Base-by-base conservation (phyloP, 2,329 filamentous ascomycete species). In the Seiridium unicorne region DNA sequence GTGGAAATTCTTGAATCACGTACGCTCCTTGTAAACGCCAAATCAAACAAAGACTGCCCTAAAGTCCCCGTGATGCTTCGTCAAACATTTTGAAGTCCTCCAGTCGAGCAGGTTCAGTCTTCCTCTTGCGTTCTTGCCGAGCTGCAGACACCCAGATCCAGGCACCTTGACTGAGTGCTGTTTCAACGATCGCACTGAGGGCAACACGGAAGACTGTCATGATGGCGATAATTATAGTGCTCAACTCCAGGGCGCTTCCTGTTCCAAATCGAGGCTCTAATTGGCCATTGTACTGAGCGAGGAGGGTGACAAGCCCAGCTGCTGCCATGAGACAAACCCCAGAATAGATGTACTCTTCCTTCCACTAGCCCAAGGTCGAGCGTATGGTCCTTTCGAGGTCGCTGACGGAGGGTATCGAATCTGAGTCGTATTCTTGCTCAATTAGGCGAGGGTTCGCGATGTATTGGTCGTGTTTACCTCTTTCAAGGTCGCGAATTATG, bases 71-170 rank as follows among this genome's bases (percentile, higher is more conserved):
- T 3, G 74, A 72, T 1, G 75, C 75, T 51, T 75, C 74, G 51
- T 74, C 72, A 60, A 77, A 77, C 61, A 76, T 65, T 51, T 74
- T 74, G 66, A 77, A 76, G 61, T 77, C 75, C 34, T 73, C 70
- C 4, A 77, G 60, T 9, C 65, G 68, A 1, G 75, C 74, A 38
- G 49, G 49, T n/a, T 69, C 67, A 5, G 69, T 70, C 2, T 65
- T 68, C 2, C 65, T 65, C 51, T 71, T 70, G 10, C 72, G 68
- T 1, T 68, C 63, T 47, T 71, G 70, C 10, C 72, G 70, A 18
- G 70, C 68, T 34, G 73, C 70, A 3, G 73, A 73, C 0, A 76
- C 71, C 74, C 74, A 77, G 5, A 77, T 73, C 75, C 75, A 77
- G 6, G 74, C 74, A 10, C 68, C 73, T 62, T 77, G 75, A 58